Base-by-base conservation (phyloP, 345 rosid species). In the Turritis glabra region DNA sequence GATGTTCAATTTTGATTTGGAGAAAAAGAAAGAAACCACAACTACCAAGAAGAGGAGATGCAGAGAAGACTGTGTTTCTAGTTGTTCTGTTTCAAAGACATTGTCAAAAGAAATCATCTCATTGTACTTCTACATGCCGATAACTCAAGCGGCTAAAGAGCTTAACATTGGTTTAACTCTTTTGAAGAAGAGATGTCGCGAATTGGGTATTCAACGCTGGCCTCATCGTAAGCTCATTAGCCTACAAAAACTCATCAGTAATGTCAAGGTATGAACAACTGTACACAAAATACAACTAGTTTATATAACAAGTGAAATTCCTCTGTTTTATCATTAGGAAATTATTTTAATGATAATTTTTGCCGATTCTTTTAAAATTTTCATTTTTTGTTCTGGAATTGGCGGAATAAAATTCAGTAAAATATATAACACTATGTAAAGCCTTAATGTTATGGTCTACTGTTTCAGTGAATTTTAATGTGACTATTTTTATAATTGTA, bases 201-300 rank as follows among this genome's bases (percentile, higher is more conserved):
- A 86, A 7, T 43, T 88, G 59, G 87, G 89, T 3, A 82, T 86
- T 6, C 52, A 60, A 14, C 67, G 93, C 46, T 88, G 90, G 90
- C 93, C 93, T 2, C 87, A 85, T 41, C 76, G 91, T 69, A 89
- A 89, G 77, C 75, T 85, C 15, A 83, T 68, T 83, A 85, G 88
- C 65, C 75, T 89, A 55, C 81, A 66, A 52, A 80, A 84, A 21
- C 85, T 87, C 8, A 87, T 87, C n/a, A 64, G 58, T 2, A 85
- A 80, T 18, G 60, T 83, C 5, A 67, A 86, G 88, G 89, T 85
- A 53, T 47, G 10, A 65, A 47, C 30, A 63, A 26, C 7, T 13
- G 4, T 26, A 15, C 10, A 44, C 11, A 14, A 26, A 26, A 53
- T 1, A 26, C 2, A 53, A 54, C 33, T 8, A 54, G 12, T 13